Base-by-base conservation (phyloP, 1,284 basidiomycete species). In the Butyriboletus appendiculatus region DNA sequence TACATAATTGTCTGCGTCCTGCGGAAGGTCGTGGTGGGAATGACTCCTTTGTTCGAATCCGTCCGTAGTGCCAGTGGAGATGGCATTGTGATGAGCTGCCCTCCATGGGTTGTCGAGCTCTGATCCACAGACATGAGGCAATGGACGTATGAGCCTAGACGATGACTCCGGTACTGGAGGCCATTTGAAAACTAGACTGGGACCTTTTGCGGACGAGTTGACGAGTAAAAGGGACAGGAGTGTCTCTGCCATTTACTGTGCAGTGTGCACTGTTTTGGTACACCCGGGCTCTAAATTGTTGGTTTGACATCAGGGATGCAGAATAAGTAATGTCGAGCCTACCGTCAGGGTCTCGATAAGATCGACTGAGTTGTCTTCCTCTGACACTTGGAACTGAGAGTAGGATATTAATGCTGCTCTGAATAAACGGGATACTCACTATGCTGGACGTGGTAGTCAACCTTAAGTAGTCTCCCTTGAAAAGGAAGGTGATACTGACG, bases 141-240 rank as follows among this genome's bases (percentile, higher is more conserved):
- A 75, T 0, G 88, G 80, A 43, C 88, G 82, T 53, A 81, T 79
- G 34, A 91, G 77, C 54, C 90, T 77, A 3, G 81, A 77, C 12
- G 79, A 77, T 11, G 78, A 70, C 14, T 73, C 64, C 16, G 88
- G 88, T 8, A 71, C 74, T 16, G 86, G 84, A 2, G 90, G 90
- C 88, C 88, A 92, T 61, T 84, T 78, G 63, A 82, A 91, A 39
- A 88, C 84, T 1, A 92, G 73, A 60, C 76, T 86, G 9, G 85
- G 82, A 16, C 86, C 89, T 64, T 85, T 88, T 5, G 88, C 85
- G 8, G 90, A 91, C 8, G 84, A 84, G 6, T 88, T 88, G 26
- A 89, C 86, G 20, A 92, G 80, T 2, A 91, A 71, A 56, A 92
- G 77, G 8, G 86, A 83, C 33, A 90, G 70, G n/a, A 92, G 74